A percentile compares a stretch with the other conserved stretches of the same genome.
These are phyloP conservation scores for Globisporangium mamillatum DNA, from an alignment of 352 stramenopile genomes.

Conservation along the genomic window DNA sequence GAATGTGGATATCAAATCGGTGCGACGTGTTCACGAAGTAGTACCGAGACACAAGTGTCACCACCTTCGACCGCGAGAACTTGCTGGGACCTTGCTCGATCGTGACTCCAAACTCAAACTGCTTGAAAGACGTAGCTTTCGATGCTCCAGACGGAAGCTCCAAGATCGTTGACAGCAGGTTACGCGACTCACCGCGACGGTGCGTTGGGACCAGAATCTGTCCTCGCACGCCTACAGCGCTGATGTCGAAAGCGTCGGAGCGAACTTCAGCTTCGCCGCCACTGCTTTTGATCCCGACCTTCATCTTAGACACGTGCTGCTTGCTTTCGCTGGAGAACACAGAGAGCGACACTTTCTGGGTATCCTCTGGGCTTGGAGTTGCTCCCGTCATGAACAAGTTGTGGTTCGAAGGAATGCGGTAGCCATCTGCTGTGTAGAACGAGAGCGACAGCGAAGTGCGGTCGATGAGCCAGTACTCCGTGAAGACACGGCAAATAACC, in stretches of 20 bases:
- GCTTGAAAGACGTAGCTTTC: constrained; percentile 42
- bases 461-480: constrained; percentile 85
- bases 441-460: constrained; percentile 66
- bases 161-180: constrained; percentile 49
- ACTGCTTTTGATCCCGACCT: constrained; percentile 56
- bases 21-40: constrained; percentile 79
- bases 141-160: constrained; percentile 23
- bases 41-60: constrained; percentile 79
- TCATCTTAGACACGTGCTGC: constrained; percentile 68
- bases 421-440: constrained; percentile 68
- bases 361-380: constrained; percentile 8
- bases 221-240: constrained; percentile 67
- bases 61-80: constrained; percentile 73
- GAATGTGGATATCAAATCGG: constrained; percentile 60
- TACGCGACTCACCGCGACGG: constrained; percentile 36
- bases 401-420: constrained; percentile 40
- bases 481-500: constrained; percentile 68
- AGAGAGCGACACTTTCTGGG: constrained; percentile 47
- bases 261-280: constrained; percentile 48
- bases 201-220: constrained; percentile 65
- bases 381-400: constrained; percentile 33
- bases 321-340: constrained; percentile 71
- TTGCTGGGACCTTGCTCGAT: constrained; percentile 77
- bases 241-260: constrained; percentile 77
- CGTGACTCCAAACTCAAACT: constrained; percentile 85